Evolutionary conservation across 2,329 filamentous ascomycete genomes (phyloP).

Genomic region (Colletotrichum sp.): DNA sequence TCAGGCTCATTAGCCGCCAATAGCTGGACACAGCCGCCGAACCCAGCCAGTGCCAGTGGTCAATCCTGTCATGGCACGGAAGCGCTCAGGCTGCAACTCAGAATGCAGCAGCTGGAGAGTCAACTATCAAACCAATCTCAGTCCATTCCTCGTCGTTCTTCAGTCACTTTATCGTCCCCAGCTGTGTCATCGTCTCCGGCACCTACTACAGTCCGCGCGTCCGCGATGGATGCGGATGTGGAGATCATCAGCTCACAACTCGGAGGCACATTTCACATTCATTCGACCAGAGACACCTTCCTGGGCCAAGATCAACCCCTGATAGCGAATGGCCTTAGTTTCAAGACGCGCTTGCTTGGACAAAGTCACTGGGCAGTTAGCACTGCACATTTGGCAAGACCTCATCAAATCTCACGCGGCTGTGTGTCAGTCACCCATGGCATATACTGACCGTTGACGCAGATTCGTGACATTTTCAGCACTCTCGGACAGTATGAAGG

Average conservation of each 20-base stretch:
- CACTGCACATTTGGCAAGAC: conserved; percentile 20
- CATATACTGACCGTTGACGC: not conserved
- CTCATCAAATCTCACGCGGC: not conserved
- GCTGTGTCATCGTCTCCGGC: not conserved
- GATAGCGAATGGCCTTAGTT: conserved; percentile 36
- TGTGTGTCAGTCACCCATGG: not conserved
- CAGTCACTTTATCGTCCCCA: not conserved
- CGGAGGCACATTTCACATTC: conserved; percentile 47
- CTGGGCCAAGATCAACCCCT: not conserved
- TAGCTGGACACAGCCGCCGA: not conserved
- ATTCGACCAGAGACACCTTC: not conserved
- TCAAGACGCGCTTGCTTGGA: conserved; percentile 63
- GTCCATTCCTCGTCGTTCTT: not conserved
- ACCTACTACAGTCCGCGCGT: not conserved
- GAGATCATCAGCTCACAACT: conserved; percentile 41
- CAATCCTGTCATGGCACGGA: not conserved
- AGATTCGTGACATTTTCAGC: conserved; percentile 50
- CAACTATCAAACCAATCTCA: not conserved
- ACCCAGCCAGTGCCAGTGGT: not conserved
- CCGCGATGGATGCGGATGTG: conserved; percentile 28
- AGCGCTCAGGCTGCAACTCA: not conserved
- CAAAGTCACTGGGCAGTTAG: conserved; percentile 54
- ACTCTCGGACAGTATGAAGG: conserved; percentile 43
- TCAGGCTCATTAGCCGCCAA: not conserved
- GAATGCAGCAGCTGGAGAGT: not conserved